Percentiles rank a stretch among this genome's conserved stretches.
Conservation (phyloP, 768 basidiomycete genomes). For the Xanthoconium stramineum region DNA sequence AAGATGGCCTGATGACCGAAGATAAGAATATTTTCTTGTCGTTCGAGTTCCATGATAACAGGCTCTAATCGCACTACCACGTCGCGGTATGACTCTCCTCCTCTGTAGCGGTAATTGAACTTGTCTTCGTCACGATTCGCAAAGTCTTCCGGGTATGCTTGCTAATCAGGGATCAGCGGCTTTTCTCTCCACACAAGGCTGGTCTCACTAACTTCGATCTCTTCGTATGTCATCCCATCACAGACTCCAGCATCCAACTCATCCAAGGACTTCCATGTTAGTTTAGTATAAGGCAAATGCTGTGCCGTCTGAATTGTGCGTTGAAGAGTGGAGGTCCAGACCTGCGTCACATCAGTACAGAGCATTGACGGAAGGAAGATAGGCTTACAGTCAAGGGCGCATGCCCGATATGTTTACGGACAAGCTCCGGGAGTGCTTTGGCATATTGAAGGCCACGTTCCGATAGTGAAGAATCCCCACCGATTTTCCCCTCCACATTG, state of each 20-base stretch:
- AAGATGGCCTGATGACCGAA: conserved; percentile 94
- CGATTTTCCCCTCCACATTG: conserved; percentile 95
- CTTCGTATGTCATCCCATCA: conserved; percentile 99
- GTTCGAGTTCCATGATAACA: conserved; percentile 98
- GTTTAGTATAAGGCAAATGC: conserved; percentile 77
- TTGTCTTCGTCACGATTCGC: conserved; percentile 98
- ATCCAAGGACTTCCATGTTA: conserved; percentile 98
- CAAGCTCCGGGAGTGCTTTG: conserved; percentile 76
- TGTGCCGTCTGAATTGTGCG: conserved; percentile 91
- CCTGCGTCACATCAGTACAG: conserved; percentile 41
- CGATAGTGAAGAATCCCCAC: conserved; percentile 92
- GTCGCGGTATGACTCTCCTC: conserved; percentile 96
- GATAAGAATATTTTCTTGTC: conserved; percentile 95
- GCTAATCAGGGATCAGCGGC: conserved; percentile 39
- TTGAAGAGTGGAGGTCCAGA: conserved; percentile 98
- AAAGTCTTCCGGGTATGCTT: conserved; percentile 96
- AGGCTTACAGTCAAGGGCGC: conserved; percentile 72
- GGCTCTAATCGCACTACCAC: conserved; percentile 95
- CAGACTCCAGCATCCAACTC: conserved; percentile 99
- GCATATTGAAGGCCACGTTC: conserved; percentile 84
- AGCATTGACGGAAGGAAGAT: conserved; percentile 3
- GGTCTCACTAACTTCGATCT: conserved; percentile 74
- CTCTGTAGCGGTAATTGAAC: conserved; percentile 97
- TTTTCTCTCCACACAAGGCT: not conserved
- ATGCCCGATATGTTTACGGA: conserved; percentile 89